phyloP scores from a whole-genome alignment of 1,139 yeast genomes.

The Kodamaea plutei region DNA sequence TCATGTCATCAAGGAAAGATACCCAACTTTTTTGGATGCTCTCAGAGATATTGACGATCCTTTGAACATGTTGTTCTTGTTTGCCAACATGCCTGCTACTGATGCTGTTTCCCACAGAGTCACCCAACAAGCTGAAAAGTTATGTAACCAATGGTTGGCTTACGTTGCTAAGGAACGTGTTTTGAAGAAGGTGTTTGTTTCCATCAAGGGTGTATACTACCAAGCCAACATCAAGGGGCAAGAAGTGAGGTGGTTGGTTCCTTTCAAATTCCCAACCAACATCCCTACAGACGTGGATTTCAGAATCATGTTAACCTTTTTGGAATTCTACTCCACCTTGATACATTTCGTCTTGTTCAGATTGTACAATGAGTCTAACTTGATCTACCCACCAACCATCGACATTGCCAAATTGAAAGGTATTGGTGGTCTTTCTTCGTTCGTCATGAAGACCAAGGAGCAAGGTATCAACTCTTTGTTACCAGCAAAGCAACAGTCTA shows the following conservation, averaged over 20 bases:
- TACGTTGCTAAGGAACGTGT: slow-evolving; percentile 82
- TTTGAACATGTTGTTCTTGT: slow-evolving; percentile 86
- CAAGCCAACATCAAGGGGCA: slow-evolving; percentile 89
- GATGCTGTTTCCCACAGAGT: slow-evolving; percentile 74
- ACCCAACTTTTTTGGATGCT: slow-evolving; percentile 92
- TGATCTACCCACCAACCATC: slow-evolving; percentile 88
- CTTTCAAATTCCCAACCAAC: slow-evolving; percentile 93
- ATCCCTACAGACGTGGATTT: slow-evolving; percentile 94
- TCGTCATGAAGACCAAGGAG: slow-evolving; percentile 52
- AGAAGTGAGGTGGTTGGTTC: slow-evolving; percentile 93
- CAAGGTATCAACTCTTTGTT: slow-evolving; percentile 39
- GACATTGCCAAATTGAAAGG: slow-evolving; percentile 71
- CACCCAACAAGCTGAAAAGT: slow-evolving; percentile 78
- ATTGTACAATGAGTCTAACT: slow-evolving; percentile 77
- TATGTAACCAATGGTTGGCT: slow-evolving; percentile 95
- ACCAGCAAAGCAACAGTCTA: slow-evolving; percentile 24
- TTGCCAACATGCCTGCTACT: slow-evolving; percentile 93
- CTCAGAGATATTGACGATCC: slow-evolving; percentile 94
- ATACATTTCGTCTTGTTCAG: slow-evolving; percentile 83
- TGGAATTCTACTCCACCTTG: slow-evolving; percentile 91
- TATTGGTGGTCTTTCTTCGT: slow-evolving; percentile 86
- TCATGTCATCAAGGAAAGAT: slow-evolving; percentile 88
- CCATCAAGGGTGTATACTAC: slow-evolving; percentile 95
- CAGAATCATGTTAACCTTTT: slow-evolving; percentile 92
- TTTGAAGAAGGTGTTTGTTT: slow-evolving; percentile 85